Evolutionary conservation across 2,329 filamentous ascomycete genomes (phyloP).

Genomic region (Fusarium euwallaceae): DNA sequence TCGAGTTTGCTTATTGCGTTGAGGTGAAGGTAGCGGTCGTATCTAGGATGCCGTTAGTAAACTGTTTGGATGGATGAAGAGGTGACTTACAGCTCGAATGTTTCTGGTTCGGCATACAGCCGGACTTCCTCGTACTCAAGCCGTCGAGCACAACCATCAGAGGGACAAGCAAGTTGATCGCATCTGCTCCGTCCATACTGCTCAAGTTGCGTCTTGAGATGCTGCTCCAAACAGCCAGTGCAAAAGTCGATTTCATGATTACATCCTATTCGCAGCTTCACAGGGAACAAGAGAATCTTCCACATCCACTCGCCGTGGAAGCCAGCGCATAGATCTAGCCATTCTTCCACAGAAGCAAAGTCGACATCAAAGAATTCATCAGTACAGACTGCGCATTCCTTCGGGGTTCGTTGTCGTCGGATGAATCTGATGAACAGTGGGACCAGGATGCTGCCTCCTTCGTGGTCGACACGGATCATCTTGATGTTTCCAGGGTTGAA

Average conservation of each 20-base stretch:
- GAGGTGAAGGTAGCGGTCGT: constrained; percentile 22
- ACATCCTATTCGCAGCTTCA: constrained; percentile 10
- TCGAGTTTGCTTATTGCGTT: constrained; percentile 9
- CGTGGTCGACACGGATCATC: constrained; percentile 6
- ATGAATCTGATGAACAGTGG: constrained; percentile 16
- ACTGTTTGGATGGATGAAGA: fast-evolving
- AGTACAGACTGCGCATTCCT: constrained; percentile 15
- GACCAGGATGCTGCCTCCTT: neutral
- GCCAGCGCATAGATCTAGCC: constrained; percentile 3
- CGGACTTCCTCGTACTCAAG: constrained; percentile 15
- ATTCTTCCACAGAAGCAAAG: constrained; percentile 8
- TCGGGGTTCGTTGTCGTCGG: neutral
- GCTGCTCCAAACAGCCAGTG: neutral
- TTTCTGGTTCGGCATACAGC: constrained; percentile 14
- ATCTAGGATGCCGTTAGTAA: neutral
- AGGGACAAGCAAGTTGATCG: constrained; percentile 15
- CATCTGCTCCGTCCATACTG: constrained; percentile 19
- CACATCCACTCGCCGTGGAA: constrained; percentile 28
- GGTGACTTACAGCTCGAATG: constrained; percentile 1
- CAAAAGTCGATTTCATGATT: constrained; percentile 23
- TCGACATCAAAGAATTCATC: constrained; percentile 14
- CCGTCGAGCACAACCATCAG: neutral
- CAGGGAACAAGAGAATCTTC: constrained; percentile 18
- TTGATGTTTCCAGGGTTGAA: neutral
- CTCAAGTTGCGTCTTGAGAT: constrained; percentile 9